Conservation (phyloP, 208 protist species). For the Acanthamoeba royreba region DNA sequence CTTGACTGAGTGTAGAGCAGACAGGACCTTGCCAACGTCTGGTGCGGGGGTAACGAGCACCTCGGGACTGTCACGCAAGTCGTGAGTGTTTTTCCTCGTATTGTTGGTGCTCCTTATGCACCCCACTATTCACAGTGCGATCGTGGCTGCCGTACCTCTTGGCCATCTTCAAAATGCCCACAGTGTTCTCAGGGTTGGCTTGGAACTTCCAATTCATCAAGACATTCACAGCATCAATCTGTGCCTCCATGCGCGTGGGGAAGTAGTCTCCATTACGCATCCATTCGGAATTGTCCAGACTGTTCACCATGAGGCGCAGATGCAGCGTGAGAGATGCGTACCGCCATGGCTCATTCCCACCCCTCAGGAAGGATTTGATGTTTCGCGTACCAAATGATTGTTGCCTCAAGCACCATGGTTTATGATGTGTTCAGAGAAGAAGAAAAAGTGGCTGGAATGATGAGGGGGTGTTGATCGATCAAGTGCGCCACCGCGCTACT, state of each 20-base stretch:
- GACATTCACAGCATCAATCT: slow-evolving; percentile 94
- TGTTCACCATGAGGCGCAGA: not conserved
- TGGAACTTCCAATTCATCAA: slow-evolving; percentile 86
- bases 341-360: no score
- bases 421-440: no score
- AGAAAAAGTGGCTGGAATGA: no score
- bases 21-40: slow-evolving; percentile 92
- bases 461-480: no score
- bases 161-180: slow-evolving; percentile 93
- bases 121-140: no score
- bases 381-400: slow-evolving; percentile 45
- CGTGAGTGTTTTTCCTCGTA: no score
- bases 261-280: slow-evolving; percentile 98
- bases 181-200: slow-evolving; percentile 94
- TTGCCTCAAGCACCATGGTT: slow-evolving; percentile 38
- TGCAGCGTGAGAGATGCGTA: no score
- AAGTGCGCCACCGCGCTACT: no score
- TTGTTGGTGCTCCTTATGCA: no score
- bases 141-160: no score
- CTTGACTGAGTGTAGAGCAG: slow-evolving; percentile 85
- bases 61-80: slow-evolving; percentile 59
- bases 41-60: slow-evolving; percentile 86
- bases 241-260: slow-evolving; percentile 92
- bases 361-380: no score
- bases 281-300: slow-evolving; percentile 95